phyloP scores from a whole-genome alignment of 345 rosid species.

The Abelmoschus esculentus region DNA sequence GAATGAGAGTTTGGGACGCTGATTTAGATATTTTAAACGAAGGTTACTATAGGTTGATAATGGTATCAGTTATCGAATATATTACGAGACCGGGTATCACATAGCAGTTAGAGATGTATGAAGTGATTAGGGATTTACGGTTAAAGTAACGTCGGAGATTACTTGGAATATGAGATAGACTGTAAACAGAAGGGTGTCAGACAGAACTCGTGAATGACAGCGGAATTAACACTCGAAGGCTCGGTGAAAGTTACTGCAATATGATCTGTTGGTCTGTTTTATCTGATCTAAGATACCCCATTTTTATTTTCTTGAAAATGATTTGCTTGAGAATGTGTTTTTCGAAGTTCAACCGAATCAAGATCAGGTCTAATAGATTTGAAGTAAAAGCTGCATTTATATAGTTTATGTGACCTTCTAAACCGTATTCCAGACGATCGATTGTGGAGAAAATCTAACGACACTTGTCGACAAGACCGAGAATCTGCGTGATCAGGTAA shows the following conservation, averaged over 20 bases:
- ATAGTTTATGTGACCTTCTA: not conserved
- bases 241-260: not conserved
- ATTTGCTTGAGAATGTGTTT: not conserved
- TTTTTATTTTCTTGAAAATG: not conserved
- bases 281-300: not conserved
- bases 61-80: not conserved
- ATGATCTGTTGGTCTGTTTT: not conserved
- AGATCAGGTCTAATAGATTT: not conserved
- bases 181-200: too few relatives aligned
- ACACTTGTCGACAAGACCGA: conserved; percentile 67
- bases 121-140: not conserved
- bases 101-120: not conserved
- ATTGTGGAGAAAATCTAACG: conserved; percentile 71
- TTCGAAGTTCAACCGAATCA: not conserved
- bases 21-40: not conserved
- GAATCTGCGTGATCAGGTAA: conserved; percentile 66
- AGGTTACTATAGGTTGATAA: not conserved
- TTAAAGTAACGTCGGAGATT: not conserved
- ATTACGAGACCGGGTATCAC: not conserved
- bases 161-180: too few relatives aligned
- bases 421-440: conserved; percentile 48
- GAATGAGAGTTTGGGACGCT: not conserved
- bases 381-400: not conserved
- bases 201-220: not conserved
- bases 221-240: not conserved